Percentiles rank a stretch among this genome's conserved stretches.
phyloP scores from a whole-genome alignment of 805 yeast species.

The Nematodospora valgi region DNA sequence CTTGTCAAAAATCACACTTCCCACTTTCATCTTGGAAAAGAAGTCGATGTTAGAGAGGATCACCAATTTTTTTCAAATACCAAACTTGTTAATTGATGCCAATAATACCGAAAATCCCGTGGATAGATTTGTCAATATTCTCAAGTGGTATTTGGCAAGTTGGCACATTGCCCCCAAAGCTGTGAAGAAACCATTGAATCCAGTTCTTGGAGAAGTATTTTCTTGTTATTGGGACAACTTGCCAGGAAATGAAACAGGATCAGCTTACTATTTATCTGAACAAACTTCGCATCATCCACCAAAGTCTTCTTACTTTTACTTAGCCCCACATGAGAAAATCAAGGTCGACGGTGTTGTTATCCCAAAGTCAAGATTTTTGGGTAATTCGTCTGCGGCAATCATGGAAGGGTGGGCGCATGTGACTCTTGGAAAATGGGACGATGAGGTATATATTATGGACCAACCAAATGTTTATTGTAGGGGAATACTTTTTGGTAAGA shows the following conservation, averaged over 20 bases:
- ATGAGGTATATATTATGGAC: conserved; percentile 77
- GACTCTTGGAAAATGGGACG: conserved; percentile 58
- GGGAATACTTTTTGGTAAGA: conserved; percentile 86
- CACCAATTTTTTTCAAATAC: conserved; percentile 81
- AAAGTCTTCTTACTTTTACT: conserved; percentile 86
- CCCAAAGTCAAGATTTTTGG: conserved; percentile 85
- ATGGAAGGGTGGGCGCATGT: conserved; percentile 89
- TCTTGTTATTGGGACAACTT: conserved; percentile 91
- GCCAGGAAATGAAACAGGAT: conserved; percentile 51
- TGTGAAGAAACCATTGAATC: conserved; percentile 94
- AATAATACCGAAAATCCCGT: conserved; percentile 55
- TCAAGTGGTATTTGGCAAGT: conserved; percentile 88
- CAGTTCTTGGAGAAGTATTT: conserved; percentile 88
- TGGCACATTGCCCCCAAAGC: conserved; percentile 99
- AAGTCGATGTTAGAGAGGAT: conserved; percentile 96
- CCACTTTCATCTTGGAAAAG: conserved; percentile 91
- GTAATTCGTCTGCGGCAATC: conserved; percentile 94
- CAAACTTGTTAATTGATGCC: conserved; percentile 70
- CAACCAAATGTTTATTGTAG: conserved; percentile 96
- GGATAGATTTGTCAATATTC: conserved; percentile 68
- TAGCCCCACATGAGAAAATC: conserved; percentile 75
- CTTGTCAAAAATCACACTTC: conserved; percentile 84
- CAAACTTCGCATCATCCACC: conserved; percentile 99
- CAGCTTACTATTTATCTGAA: conserved; percentile 88
- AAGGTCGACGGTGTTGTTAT: conserved; percentile 85